A percentile compares a stretch with the other conserved stretches of the same genome.
phyloP scores from a whole-genome alignment of 306 rosid species.

The Sophora flavescens region DNA sequence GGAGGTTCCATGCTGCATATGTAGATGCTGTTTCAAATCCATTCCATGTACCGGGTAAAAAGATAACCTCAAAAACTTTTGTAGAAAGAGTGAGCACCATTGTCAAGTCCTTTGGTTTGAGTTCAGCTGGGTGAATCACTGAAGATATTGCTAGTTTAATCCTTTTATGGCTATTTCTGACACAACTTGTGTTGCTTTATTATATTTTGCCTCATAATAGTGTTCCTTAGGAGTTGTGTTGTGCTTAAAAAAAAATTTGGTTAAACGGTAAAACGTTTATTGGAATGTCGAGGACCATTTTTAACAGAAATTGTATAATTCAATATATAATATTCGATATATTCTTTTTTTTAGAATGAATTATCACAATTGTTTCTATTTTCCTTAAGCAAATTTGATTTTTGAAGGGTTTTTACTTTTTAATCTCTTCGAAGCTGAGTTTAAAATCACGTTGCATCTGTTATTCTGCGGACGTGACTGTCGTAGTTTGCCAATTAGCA shows the following conservation, averaged over 20 bases:
- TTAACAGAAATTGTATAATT: slow-evolving; percentile 3
- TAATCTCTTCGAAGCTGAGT: background rate
- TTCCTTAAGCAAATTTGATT: background rate
- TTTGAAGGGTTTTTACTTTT: slow-evolving; percentile 18
- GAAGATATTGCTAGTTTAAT: slow-evolving; percentile 17
- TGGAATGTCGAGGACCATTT: background rate
- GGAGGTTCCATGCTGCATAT: slow-evolving; percentile 87
- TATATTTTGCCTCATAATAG: background rate
- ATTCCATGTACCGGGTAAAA: slow-evolving; percentile 91
- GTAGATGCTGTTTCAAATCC: slow-evolving; percentile 97
- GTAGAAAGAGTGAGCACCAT: slow-evolving; percentile 91
- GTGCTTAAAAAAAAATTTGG: background rate
- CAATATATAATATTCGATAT: background rate
- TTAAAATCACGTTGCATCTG: background rate
- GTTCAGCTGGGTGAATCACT: slow-evolving; percentile 64
- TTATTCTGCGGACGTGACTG: background rate
- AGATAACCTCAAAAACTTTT: slow-evolving; percentile 87
- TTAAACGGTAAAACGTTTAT: slow-evolving; percentile 15
- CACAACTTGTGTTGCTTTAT: slow-evolving; percentile 6
- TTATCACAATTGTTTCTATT: background rate
- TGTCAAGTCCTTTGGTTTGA: slow-evolving; percentile 89
- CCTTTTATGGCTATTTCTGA: slow-evolving; percentile 38
- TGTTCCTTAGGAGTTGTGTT: slow-evolving; percentile 11
- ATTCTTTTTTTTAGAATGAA: slow-evolving; percentile 1
- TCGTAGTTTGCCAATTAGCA: no score